These are phyloP conservation scores for Rutstroemia sp. DNA, from an alignment of 2,329 filamentous ascomycete genomes.

Conservation along the genomic window DNA sequence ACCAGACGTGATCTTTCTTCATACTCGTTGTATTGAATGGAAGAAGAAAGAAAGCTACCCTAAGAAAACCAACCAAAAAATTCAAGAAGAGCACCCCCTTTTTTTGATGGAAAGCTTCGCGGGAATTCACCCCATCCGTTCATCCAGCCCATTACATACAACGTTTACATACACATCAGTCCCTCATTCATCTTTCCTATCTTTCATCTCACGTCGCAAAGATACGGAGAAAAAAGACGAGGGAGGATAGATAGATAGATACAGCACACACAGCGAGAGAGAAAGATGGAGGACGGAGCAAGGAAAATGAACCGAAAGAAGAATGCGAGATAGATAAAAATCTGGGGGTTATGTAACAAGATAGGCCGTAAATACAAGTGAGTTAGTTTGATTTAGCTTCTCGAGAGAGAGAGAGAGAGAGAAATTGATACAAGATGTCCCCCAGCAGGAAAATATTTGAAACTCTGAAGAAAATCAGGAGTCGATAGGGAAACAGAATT, in stretches of 20 bases:
- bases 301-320: background rate
- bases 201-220: background rate
- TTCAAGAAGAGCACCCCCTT: background rate
- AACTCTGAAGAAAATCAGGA: background rate
- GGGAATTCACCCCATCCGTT: conserved; percentile 2
- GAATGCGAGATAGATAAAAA: background rate
- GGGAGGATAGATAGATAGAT: conserved; percentile 3
- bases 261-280: conserved; percentile 12
- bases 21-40: conserved; percentile 4
- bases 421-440: no score
- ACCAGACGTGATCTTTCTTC: no score
- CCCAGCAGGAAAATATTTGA: no score
- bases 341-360: background rate
- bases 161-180: background rate
- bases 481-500: no score
- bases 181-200: background rate
- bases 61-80: background rate
- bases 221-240: conserved; percentile 9
- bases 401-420: no score
- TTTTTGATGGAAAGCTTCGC: background rate
- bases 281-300: background rate
- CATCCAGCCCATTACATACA: background rate
- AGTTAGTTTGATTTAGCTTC: no score
- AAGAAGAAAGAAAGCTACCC: background rate
- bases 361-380: background rate